Conservation (phyloP, 371 early-diverging fungal genomes). For the Actinomucor elegans region DNA sequence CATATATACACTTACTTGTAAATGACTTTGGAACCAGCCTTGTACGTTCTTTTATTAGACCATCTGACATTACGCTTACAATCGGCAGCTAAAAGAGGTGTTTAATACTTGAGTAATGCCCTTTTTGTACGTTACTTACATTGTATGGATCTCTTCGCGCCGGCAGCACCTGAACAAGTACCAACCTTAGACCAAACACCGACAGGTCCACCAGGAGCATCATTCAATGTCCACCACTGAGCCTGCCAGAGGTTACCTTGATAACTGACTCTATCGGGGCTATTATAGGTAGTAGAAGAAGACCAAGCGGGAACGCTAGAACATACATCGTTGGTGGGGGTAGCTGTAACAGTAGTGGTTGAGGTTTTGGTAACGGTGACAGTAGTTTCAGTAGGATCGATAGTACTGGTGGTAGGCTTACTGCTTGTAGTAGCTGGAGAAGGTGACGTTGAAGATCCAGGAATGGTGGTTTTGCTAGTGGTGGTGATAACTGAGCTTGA, state of each 20-base stretch:
- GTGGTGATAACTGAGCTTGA: not conserved
- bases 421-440: not conserved
- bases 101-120: too few species aligned
- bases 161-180: constrained; percentile 12
- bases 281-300: constrained; percentile 15
- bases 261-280: constrained; percentile 35
- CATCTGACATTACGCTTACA: constrained; percentile 2
- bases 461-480: not conserved
- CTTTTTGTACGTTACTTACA: too few species aligned
- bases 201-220: constrained; percentile 33
- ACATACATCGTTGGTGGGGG: constrained; percentile 19
- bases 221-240: constrained; percentile 53
- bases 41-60: constrained; percentile 1
- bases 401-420: not conserved
- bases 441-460: not conserved
- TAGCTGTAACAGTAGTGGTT: constrained; percentile 14
- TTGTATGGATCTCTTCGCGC: not conserved
- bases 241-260: constrained; percentile 38
- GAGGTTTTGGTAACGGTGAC: constrained; percentile 18
- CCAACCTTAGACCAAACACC: constrained; percentile 32
- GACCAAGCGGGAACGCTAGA: constrained; percentile 26
- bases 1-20: not conserved
- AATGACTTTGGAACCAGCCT: not conserved
- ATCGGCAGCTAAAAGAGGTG: not conserved
- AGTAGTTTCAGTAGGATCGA: not conserved